Percentiles rank a stretch among this genome's conserved stretches.
Conservation (phyloP, 257 asterid genomes). For the Salvia rosmarinus region DNA sequence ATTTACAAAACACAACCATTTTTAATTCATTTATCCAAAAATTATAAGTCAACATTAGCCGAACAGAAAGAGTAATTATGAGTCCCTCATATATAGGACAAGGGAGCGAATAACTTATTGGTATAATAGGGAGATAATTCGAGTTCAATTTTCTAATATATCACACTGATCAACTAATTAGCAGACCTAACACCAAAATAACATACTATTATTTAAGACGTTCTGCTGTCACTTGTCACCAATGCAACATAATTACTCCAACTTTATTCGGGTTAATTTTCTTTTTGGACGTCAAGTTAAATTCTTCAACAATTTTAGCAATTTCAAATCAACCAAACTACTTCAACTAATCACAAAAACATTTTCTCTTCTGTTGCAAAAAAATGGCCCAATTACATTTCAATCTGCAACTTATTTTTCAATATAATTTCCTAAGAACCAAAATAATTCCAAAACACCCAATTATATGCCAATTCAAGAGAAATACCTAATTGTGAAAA, state of each 20-base stretch:
- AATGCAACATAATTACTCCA: background rate
- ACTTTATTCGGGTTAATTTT: background rate
- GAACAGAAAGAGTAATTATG: too few relatives aligned
- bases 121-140: too few relatives aligned
- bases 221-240: background rate
- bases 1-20: too few relatives aligned
- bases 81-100: too few relatives aligned
- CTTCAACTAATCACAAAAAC: background rate
- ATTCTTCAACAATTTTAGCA: background rate
- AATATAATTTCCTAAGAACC: background rate
- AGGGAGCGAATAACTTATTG: too few relatives aligned
- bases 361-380: too few relatives aligned
- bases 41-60: too few relatives aligned
- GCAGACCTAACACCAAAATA: too few relatives aligned
- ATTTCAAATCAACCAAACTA: background rate
- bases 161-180: too few relatives aligned
- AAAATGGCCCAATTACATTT: background rate
- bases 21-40: too few relatives aligned
- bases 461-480: too few relatives aligned
- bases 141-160: too few relatives aligned
- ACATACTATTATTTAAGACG: background rate
- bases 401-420: background rate
- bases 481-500: background rate
- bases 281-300: background rate
- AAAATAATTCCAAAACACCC: background rate